These are phyloP conservation scores for Dactylellina sp. DNA, from an alignment of 2,329 filamentous ascomycete species.

Conservation along the genomic window DNA sequence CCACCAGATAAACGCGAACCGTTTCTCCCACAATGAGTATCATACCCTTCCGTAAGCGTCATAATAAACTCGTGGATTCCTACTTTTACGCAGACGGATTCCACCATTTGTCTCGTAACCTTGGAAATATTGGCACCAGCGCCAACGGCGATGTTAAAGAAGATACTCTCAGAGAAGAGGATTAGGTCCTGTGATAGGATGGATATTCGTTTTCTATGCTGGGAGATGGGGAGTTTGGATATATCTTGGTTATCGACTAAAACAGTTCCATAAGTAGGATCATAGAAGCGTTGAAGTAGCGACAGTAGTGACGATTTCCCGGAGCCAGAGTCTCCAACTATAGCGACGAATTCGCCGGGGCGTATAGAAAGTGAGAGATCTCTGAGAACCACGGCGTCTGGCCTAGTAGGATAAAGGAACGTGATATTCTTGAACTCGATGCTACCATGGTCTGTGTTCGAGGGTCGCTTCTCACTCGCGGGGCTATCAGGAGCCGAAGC, in stretches of 20 bases:
- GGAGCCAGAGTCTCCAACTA: conserved; percentile 75
- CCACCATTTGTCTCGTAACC: conserved; percentile 50
- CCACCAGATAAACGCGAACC: conserved; percentile 84
- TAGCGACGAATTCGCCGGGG: conserved; percentile 72
- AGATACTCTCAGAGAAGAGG: conserved; percentile 71
- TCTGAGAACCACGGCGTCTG: conserved; percentile 70
- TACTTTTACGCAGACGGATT: conserved; percentile 72
- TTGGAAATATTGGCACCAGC: conserved; percentile 59
- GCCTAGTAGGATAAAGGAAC: conserved; percentile 75
- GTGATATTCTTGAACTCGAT: conserved; percentile 71
- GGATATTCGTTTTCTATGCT: conserved; percentile 69
- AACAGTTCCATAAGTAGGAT: conserved; percentile 64
- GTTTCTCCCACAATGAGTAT: conserved; percentile 85
- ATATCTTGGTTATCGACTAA: conserved; percentile 68
- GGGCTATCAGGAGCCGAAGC: not conserved
- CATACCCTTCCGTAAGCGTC: conserved; percentile 84
- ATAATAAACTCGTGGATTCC: conserved; percentile 94
- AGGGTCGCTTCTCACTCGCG: conserved; percentile 61
- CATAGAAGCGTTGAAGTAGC: conserved; percentile 69
- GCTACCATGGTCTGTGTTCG: conserved; percentile 60
- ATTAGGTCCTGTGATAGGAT: conserved; percentile 71
- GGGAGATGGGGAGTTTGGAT: conserved; percentile 63
- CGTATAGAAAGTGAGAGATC: conserved; percentile 70
- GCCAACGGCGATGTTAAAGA: conserved; percentile 71
- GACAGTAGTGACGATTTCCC: conserved; percentile 76